Conservation (phyloP, 2,329 filamentous ascomycete species). For the Penicillium sp. region DNA sequence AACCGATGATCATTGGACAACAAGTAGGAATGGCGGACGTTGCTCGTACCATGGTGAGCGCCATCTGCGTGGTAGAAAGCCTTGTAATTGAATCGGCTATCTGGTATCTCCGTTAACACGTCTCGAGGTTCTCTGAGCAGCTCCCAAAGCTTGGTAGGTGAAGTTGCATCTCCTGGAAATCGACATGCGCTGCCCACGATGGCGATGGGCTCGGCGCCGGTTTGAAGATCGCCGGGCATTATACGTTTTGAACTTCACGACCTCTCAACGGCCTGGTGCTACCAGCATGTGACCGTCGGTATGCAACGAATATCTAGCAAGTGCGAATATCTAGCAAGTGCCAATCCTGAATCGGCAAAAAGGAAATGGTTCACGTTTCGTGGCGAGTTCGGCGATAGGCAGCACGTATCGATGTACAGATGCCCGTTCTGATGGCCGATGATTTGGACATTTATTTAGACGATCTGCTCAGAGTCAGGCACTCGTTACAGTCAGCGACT, state of each 20-base stretch:
- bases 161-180: slow-evolving; percentile 25
- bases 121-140: slow-evolving; percentile 25
- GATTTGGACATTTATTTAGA: slow-evolving; percentile 9
- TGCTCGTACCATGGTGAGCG: slow-evolving; percentile 26
- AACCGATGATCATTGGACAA: slow-evolving; percentile 23
- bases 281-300: slow-evolving; percentile 5
- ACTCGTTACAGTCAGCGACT: slow-evolving; percentile 8
- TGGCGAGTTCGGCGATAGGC: slow-evolving; percentile 1
- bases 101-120: slow-evolving; percentile 21
- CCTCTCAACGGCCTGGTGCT: slow-evolving; percentile 1
- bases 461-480: slow-evolving; percentile 2
- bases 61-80: slow-evolving; percentile 25
- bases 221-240: slow-evolving; percentile 16
- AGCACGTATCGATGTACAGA: slow-evolving; percentile 13
- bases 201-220: slow-evolving; percentile 23
- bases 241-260: slow-evolving; percentile 2
- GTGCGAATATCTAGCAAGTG: slow-evolving; percentile 6
- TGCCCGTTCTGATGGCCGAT: neutral
- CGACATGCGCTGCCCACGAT: slow-evolving; percentile 28
- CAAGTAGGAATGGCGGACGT: slow-evolving; percentile 26
- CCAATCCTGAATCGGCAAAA: slow-evolving; percentile 2
- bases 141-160: slow-evolving; percentile 27
- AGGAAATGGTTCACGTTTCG: neutral
- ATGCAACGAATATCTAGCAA: slow-evolving; percentile 5
- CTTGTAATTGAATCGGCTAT: slow-evolving; percentile 22